Conservation (phyloP, 169 alveolate species). For the Ichthyophthirius multifiliis region DNA sequence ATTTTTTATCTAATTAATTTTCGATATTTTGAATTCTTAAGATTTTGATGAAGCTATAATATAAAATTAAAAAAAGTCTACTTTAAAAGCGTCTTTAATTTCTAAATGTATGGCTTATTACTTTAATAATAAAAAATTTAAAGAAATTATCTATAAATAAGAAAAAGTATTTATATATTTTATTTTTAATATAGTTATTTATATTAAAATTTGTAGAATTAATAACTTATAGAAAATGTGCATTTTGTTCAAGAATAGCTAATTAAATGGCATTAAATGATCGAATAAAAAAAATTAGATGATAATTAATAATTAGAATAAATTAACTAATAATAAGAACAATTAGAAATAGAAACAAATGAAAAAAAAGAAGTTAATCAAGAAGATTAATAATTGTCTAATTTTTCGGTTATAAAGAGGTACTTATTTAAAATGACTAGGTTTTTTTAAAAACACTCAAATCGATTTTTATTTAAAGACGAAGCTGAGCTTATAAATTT, state of each 20-base stretch:
- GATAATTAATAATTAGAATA: too few species aligned
- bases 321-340: too few species aligned
- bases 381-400: neutral
- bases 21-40: neutral
- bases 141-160: neutral
- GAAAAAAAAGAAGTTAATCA: neutral
- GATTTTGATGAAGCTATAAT: neutral
- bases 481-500: neutral
- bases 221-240: neutral
- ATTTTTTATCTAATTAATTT: neutral
- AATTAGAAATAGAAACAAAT: neutral
- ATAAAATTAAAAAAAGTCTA: neutral
- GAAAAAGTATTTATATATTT: neutral
- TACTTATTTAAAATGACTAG: neutral
- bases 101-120: neutral
- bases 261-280: neutral
- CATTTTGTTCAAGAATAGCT: neutral
- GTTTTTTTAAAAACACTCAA: neutral
- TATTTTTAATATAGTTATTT: neutral
- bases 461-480: neutral
- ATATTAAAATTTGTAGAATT: neutral
- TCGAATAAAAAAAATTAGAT: neutral
- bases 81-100: neutral
- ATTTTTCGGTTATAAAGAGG: neutral
- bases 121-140: neutral